phyloP scores from a whole-genome alignment of 225 moss, liverwort and hornwort genomes.

The Anthoceros angustus region DNA sequence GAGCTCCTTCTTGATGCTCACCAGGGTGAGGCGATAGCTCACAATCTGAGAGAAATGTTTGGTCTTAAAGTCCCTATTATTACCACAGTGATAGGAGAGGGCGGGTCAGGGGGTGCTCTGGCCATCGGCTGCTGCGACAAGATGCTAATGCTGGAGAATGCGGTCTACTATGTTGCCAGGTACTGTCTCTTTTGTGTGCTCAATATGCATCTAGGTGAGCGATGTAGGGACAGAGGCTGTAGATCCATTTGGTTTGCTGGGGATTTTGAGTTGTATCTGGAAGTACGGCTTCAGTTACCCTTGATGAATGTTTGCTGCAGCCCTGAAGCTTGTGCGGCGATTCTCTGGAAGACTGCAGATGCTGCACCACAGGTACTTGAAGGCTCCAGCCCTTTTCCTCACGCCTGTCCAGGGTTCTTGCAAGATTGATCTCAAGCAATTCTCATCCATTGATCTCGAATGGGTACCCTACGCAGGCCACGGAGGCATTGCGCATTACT shows the following conservation, averaged over 20 bases:
- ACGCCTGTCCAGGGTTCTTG: no score
- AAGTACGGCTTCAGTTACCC: not conserved
- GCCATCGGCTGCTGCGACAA: constrained; percentile 97
- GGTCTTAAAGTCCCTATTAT: constrained; percentile 88
- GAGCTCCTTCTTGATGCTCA: not conserved
- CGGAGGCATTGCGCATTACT: constrained; percentile 85
- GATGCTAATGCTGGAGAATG: constrained; percentile 99
- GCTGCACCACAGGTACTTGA: constrained; percentile 64
- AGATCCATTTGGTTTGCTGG: not conserved
- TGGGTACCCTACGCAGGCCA: constrained; percentile 35
- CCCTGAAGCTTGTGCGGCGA: constrained; percentile 95
- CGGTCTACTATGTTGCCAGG: constrained; percentile 98
- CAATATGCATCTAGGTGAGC: not conserved
- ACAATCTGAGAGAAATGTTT: constrained; percentile 96
- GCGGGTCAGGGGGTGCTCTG: constrained; percentile 94
- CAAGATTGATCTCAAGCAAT: no score
- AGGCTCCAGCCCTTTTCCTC: not conserved
- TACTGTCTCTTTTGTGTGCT: constrained; percentile 8
- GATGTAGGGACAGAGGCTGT: no score
- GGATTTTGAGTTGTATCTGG: not conserved
- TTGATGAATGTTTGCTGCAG: constrained; percentile 22
- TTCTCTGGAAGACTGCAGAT: constrained; percentile 87
- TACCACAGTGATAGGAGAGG: constrained; percentile 94
- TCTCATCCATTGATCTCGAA: constrained; percentile 1
- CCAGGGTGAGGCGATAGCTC: constrained; percentile 95